A percentile compares a stretch with the other conserved stretches of the same genome.
Evolutionary conservation across 768 basidiomycete genomes (phyloP).

Genomic region (Russula abietina): DNA sequence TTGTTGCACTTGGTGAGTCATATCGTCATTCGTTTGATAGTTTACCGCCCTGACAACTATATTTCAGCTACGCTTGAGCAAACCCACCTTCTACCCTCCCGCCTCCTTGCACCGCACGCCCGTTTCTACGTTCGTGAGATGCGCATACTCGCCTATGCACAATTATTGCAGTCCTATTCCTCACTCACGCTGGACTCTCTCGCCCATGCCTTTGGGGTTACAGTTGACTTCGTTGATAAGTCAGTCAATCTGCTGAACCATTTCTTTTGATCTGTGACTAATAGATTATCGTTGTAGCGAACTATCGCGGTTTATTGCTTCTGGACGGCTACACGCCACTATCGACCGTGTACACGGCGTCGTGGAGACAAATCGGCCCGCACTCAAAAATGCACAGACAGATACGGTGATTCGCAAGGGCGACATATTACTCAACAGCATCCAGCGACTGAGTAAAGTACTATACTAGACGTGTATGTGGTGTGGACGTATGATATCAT

Average conservation of each 20-base stretch:
- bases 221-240: conserved; percentile 82
- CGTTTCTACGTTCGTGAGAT: conserved; percentile 92
- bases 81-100: conserved; percentile 79
- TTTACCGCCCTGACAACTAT: neutral
- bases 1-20: conserved; percentile 70
- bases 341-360: conserved; percentile 96
- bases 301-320: conserved; percentile 86
- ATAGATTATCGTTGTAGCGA: conserved; percentile 46
- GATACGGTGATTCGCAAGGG: conserved; percentile 92
- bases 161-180: conserved; percentile 87
- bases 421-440: conserved; percentile 79
- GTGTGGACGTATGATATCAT: conserved; percentile 8
- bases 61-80: conserved; percentile 78
- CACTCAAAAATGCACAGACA: conserved; percentile 78
- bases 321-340: conserved; percentile 73
- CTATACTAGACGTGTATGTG: conserved; percentile 40
- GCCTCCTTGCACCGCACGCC: conserved; percentile 77
- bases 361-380: conserved; percentile 81
- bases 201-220: conserved; percentile 82
- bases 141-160: conserved; percentile 89
- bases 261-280: conserved; percentile 9
- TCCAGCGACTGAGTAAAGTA: conserved; percentile 89
- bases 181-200: conserved; percentile 86
- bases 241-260: conserved; percentile 35
- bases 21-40: conserved; percentile 2